Evolutionary conservation across 768 basidiomycete genomes (phyloP).

Genomic region (Suillus decipiens): DNA sequence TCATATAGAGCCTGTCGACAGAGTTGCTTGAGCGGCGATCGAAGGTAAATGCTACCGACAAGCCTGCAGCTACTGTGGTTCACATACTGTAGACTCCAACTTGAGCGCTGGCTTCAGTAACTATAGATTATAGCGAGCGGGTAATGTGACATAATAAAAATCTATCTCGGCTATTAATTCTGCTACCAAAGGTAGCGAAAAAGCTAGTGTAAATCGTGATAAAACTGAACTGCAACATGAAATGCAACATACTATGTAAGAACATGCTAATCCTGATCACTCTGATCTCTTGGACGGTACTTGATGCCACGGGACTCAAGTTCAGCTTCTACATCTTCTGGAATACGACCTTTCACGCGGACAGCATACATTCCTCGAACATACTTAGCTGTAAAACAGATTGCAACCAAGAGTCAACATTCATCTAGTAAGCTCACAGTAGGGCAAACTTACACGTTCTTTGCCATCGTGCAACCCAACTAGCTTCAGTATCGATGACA

Average conservation of each 20-base stretch:
- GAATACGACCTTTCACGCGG: conserved; percentile 81
- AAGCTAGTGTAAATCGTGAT: not conserved
- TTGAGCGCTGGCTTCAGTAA: not conserved
- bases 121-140: not conserved
- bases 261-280: conserved; percentile 58
- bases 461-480: conserved; percentile 98
- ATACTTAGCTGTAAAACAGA: conserved; percentile 69
- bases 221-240: not conserved
- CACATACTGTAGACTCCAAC: not conserved
- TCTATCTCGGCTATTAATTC: not conserved
- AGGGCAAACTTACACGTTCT: conserved; percentile 67
- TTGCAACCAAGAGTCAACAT: conserved; percentile 10
- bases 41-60: not conserved
- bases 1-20: not conserved
- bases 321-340: conserved; percentile 83
- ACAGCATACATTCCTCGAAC: conserved; percentile 92
- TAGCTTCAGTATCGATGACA: conserved; percentile 79
- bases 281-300: conserved; percentile 84
- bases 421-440: not conserved
- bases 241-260: not conserved
- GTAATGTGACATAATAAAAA: not conserved
- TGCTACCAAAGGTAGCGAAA: not conserved
- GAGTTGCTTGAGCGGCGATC: not conserved
- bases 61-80: not conserved
- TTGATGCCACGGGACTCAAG: conserved; percentile 76